These are phyloP conservation scores for Podaxis sp. DNA, from an alignment of 768 basidiomycete genomes.

Conservation along the genomic window DNA sequence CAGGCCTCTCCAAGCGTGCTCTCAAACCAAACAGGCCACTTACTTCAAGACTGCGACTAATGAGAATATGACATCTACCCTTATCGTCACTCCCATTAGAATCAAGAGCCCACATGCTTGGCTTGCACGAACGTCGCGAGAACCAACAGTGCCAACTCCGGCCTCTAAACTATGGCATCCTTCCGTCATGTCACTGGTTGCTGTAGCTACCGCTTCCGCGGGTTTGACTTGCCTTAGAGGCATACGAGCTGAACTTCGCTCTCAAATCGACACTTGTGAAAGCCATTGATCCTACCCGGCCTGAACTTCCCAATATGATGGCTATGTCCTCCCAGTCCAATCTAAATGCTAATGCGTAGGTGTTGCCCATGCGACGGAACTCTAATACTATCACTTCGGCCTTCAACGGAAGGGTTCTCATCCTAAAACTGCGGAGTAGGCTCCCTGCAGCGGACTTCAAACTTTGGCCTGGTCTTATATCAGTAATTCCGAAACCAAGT, in stretches of 20 bases:
- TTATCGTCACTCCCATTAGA: background rate
- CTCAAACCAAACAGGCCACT: background rate
- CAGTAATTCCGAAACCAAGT: background rate
- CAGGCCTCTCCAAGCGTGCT: background rate
- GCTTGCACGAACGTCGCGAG: background rate
- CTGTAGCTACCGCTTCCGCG: background rate
- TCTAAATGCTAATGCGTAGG: background rate
- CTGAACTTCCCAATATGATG: background rate
- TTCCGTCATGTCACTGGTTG: background rate
- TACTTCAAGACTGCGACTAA: background rate
- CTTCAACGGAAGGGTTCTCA: background rate
- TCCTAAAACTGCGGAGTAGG: background rate
- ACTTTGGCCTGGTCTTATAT: background rate
- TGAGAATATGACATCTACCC: background rate
- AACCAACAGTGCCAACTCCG: background rate
- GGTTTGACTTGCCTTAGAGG: background rate
- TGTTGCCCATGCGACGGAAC: background rate
- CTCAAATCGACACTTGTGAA: background rate
- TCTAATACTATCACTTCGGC: background rate
- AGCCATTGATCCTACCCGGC: background rate
- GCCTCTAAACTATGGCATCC: background rate
- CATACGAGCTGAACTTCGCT: no score
- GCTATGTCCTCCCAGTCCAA: background rate
- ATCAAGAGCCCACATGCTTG: background rate
- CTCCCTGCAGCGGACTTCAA: background rate